Conservation (phyloP, 148 eudicot genomes). For the Chenopodium berlandieri region DNA sequence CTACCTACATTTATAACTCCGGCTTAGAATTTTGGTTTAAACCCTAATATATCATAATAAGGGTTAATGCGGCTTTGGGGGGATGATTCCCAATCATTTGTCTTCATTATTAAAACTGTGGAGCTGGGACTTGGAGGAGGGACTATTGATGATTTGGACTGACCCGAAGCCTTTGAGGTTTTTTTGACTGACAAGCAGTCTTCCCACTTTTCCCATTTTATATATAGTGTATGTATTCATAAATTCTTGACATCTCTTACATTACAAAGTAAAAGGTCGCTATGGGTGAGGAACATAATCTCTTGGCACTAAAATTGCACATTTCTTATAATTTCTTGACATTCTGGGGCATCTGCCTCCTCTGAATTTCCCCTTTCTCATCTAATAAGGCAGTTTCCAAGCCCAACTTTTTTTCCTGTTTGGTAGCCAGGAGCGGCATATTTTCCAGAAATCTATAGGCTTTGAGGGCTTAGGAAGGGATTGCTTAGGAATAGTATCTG, state of each 20-base stretch:
- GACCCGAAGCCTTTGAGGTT: background rate
- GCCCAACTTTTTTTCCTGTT: no score
- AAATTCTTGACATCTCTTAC: background rate
- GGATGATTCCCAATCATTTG: background rate
- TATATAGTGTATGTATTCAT: background rate
- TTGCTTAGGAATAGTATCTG: background rate
- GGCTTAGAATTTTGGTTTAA: background rate
- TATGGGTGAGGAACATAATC: background rate
- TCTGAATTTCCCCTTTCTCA: no score
- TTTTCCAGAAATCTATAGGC: background rate
- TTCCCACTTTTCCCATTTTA: background rate
- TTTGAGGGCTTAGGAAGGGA: background rate
- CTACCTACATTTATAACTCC: background rate
- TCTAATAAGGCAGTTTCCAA: no score
- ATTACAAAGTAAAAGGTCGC: background rate
- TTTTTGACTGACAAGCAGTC: background rate
- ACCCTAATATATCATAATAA: background rate
- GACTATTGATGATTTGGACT: background rate
- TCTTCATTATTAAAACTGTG: background rate
- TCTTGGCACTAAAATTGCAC: background rate
- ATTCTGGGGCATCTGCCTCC: no score
- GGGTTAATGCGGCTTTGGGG: background rate
- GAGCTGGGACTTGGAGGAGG: background rate
- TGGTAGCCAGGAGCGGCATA: background rate
- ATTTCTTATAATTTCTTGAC: background rate